phyloP scores from a whole-genome alignment of 192 early-diverging fungal species.

The Backusella tarrabulga region DNA sequence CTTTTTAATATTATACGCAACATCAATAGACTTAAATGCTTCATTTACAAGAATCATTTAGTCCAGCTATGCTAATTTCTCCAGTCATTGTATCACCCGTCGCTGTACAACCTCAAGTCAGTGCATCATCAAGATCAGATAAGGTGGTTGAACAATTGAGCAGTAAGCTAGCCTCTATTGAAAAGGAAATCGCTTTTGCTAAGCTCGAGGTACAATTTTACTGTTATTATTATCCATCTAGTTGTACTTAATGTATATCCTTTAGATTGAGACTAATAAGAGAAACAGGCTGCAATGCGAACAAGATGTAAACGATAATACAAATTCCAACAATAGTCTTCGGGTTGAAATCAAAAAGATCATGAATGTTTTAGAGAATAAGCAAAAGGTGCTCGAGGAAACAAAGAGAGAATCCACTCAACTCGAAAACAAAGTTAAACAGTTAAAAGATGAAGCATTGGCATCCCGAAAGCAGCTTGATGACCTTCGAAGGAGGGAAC shows the following conservation, averaged over 20 bases:
- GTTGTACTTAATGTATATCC: neutral
- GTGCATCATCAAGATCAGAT: conserved; percentile 8
- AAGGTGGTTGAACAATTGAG: conserved; percentile 11
- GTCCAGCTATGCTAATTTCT: neutral
- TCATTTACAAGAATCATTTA: neutral
- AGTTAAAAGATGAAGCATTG: conserved; percentile 29
- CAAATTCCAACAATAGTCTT: conserved; percentile 18
- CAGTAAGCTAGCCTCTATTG: neutral
- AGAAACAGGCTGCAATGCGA: conserved; percentile 17
- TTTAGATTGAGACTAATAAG: conserved; percentile 11
- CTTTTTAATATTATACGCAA: neutral
- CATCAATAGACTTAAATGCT: neutral
- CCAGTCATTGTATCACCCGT: neutral
- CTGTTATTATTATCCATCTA: neutral
- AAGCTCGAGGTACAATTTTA: conserved; percentile 4
- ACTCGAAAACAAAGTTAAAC: conserved; percentile 26
- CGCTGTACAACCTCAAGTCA: conserved; percentile 7
- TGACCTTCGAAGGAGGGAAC: conserved; percentile 17
- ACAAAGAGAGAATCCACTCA: conserved; percentile 19
- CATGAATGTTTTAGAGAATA: conserved; percentile 31
- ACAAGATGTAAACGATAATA: neutral
- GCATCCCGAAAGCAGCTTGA: conserved; percentile 27
- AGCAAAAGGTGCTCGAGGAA: conserved; percentile 26
- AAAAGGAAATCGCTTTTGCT: neutral
- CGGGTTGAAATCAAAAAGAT: conserved; percentile 22